Evolutionary conservation across 768 basidiomycete genomes (phyloP), one percentile per base, ranked within the genome.

Genomic region (Lactarius vividus): DNA sequence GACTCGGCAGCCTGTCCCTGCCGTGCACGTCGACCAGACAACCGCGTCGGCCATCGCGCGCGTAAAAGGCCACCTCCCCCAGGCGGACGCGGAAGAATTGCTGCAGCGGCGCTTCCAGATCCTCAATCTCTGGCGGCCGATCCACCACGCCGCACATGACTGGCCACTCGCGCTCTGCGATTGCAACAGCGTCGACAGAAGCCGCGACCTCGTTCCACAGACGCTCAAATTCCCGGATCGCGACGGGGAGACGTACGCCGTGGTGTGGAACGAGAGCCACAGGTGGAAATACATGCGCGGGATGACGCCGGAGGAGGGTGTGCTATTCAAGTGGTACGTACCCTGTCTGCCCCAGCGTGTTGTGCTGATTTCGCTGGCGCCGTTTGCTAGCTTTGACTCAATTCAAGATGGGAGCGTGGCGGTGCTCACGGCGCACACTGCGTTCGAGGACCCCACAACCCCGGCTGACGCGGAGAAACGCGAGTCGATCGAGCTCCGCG

Each of bases 401-500:
- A 63, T 64, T 58, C 64, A 75, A 18, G 77, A 78, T 64, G 81
- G 79, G 1, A 79, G 78, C 64, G 81, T 84, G 16, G 84, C 86
- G 0, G 70, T 77, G 16, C 80, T 87, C 60, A 85, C 86, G 0
- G 85, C 87, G 4, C 88, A 89, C 69, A 84, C 84, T n/a, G 85
- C 79, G 4, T 88, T 88, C 73, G 65, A 77, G 35, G 86, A 88
- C 64, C 81, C 83, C 1, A 75, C 77, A 0, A 85, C 83, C 4
- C 85, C 85, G 1, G 72, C 76, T 42, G 83, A 77, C 54, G 77
- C 84, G 0, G 83, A 81, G 5, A 72, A 76, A 4, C 75, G 86
- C 55, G 81, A 87, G 72, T 87, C 85, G 0, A 87, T 88, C 57
- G 87, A 88, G 74, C 69, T 88, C 28, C 74, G 86, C 33, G 82